A percentile compares a stretch with the other conserved stretches of the same genome.
Evolutionary conservation across 306 rosid genomes (phyloP).

Genomic region (Quercus suber): DNA sequence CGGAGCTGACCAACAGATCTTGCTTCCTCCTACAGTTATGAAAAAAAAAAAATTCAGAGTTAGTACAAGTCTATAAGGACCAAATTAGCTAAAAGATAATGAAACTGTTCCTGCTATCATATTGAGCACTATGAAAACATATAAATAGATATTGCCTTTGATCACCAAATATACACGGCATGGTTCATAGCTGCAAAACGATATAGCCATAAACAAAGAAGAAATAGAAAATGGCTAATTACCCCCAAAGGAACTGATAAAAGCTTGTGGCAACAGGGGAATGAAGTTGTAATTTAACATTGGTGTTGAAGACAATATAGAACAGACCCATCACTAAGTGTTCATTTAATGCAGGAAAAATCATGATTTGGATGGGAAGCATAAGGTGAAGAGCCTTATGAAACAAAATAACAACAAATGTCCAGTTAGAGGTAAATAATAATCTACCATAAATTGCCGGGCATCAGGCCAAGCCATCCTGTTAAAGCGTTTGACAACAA

Average conservation of each 20-base stretch:
- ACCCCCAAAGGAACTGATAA: neutral
- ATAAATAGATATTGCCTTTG: neutral
- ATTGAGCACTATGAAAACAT: neutral
- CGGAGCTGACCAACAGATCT: slow-evolving; percentile 82
- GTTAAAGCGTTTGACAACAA: slow-evolving; percentile 74
- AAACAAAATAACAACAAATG: neutral
- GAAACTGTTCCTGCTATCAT: neutral
- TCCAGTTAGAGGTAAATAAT: neutral
- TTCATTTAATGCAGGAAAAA: slow-evolving; percentile 12
- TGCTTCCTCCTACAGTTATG: slow-evolving; percentile 61
- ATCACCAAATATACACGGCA: neutral
- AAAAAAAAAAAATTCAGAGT: slow-evolving; percentile 4
- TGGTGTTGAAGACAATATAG: neutral
- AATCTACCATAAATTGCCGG: slow-evolving; percentile 66
- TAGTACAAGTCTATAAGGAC: neutral
- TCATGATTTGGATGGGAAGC: neutral
- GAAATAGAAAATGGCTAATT: neutral
- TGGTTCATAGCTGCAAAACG: neutral
- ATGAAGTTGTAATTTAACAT: neutral
- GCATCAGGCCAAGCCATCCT: slow-evolving; percentile 87
- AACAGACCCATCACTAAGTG: neutral
- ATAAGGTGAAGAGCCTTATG: neutral
- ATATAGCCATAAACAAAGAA: neutral
- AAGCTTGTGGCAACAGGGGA: neutral
- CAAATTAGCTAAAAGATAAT: neutral